Base-by-base conservation (phyloP, 2,329 filamentous ascomycete genomes). In the Colletotrichum siamense region DNA sequence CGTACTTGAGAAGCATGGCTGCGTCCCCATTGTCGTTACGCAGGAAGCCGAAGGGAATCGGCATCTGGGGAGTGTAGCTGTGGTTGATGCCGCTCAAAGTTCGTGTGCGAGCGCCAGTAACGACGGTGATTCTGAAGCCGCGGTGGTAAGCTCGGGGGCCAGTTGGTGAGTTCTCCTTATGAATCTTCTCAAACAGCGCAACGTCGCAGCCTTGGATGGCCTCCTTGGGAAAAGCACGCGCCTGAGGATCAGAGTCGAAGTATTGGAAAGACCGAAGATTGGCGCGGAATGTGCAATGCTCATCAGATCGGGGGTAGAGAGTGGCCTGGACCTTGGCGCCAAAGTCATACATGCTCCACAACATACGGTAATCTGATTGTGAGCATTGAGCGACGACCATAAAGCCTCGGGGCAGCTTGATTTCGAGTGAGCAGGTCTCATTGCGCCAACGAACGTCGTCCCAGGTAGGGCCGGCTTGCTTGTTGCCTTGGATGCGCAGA, bases 311-410 rank as follows among this genome's bases (percentile, higher is more conserved):
- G 8, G 93, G 92, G 44, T 92, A 92, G 57, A 98, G 88, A 68
- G 92, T 94, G 30, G 90, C 89, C 81, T 96, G 94, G 3, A 96
- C 92, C 80, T 94, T 95, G 78, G 90, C 91, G 30, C 94, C 95
- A 82, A 98, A 96, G 76, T 98, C 95, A 79, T 96, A 95, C 84
- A 98, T 95, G 79, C 92, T 94, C 92, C 94, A 96, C 13, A 98
- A 85, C 77, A 91, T 92, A 77, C 93, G 91, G 86, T 94, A 98
- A 81, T 98, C 95, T n/a, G 91, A 87, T 80, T 96, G 94, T 16
- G 89, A 89, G 81, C 96, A 93, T 78, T 94, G 92, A 22, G 97
- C 86, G 24, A 91, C 91, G 57, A 98, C 85, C 74, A 93, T 87
- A 81, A 97, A 96, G 1, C 95, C 95, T 78, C 95, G 92, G 1